phyloP scores from a whole-genome alignment of 345 rosid species.

The Salix purpurea region DNA sequence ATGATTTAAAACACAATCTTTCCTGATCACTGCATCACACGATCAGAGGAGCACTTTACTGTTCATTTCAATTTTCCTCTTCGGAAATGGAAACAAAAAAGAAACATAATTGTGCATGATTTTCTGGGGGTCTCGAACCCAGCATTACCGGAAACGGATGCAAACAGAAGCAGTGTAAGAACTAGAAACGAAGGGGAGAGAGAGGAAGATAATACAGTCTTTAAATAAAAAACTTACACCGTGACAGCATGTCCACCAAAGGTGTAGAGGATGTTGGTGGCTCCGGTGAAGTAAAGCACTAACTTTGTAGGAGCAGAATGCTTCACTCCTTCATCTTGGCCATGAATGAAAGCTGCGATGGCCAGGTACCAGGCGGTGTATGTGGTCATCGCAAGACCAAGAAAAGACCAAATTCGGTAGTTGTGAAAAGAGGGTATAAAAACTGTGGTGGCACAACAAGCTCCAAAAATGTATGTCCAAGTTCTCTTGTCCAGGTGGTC shows the following conservation, averaged over 20 bases:
- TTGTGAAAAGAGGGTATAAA: conserved; percentile 98
- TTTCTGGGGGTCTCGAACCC: conserved; percentile 42
- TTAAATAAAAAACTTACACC: conserved; percentile 50
- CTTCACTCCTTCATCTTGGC: conserved; percentile 67
- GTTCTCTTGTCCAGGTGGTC: conserved; percentile 96
- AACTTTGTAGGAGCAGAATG: conserved; percentile 77
- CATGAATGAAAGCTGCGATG: conserved; percentile 71
- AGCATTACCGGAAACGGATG: conserved; percentile 80
- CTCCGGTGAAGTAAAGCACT: conserved; percentile 96
- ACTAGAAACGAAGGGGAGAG: conserved; percentile 9
- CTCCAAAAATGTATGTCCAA: conserved; percentile 99
- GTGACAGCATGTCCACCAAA: conserved; percentile 99
- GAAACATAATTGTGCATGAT: conserved; percentile 26
- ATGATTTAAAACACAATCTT: too few species aligned
- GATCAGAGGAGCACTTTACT: conserved; percentile 8
- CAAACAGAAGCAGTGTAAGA: conserved; percentile 72
- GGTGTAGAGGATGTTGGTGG: conserved; percentile 94
- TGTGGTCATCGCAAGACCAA: conserved; percentile 99
- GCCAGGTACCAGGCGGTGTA: conserved; percentile 97
- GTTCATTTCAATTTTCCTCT: conserved; percentile 20
- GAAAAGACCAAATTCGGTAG: conserved; percentile 97
- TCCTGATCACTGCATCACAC: neutral
- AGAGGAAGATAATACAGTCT: neutral
- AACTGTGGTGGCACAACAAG: conserved; percentile 99
- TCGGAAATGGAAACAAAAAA: conserved; percentile 6